phyloP scores from a whole-genome alignment of 192 early-diverging fungal species.

The Neocallimastix lanati region DNA sequence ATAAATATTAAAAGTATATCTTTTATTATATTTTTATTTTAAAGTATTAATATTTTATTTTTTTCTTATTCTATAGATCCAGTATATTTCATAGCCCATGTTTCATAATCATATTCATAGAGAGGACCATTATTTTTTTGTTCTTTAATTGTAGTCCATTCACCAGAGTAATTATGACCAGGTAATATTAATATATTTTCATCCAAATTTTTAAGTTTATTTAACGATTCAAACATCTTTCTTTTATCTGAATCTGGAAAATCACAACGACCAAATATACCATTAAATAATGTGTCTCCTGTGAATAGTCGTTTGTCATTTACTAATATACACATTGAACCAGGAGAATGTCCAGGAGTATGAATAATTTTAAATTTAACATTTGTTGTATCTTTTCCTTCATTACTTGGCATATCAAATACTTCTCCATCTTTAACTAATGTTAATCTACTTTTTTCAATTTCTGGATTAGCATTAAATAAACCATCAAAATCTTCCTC shows the following conservation, averaged over 20 bases:
- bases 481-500: neutral
- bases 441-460: neutral
- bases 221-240: constrained; percentile 53
- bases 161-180: constrained; percentile 76
- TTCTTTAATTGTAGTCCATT: constrained; percentile 60
- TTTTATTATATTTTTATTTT: too few species aligned
- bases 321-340: constrained; percentile 65
- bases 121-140: constrained; percentile 21
- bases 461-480: neutral
- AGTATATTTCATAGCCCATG: neutral
- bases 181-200: constrained; percentile 61
- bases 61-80: too few species aligned
- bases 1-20: too few species aligned
- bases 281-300: constrained; percentile 74
- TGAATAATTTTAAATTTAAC: constrained; percentile 51
- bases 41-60: too few species aligned
- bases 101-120: constrained; percentile 7
- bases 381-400: neutral
- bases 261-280: constrained; percentile 60
- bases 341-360: constrained; percentile 84
- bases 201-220: constrained; percentile 30
- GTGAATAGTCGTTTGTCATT: constrained; percentile 56
- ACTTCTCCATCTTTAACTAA: neutral
- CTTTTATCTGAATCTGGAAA: constrained; percentile 50
- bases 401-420: neutral